phyloP scores from a whole-genome alignment of 306 rosid species.

The Luffa aegyptiaca region DNA sequence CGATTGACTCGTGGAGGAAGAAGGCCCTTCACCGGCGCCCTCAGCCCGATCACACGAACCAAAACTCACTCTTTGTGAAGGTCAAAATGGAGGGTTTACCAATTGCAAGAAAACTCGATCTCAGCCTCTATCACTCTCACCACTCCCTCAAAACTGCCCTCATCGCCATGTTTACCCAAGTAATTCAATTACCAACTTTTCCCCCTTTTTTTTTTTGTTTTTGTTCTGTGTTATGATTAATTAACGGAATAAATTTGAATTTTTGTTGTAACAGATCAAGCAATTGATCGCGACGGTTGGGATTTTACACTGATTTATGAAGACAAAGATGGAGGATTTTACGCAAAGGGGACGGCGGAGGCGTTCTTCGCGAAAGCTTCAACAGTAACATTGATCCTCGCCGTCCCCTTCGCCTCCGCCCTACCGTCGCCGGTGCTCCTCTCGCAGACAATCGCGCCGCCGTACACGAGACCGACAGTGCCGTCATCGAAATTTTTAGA shows the following conservation, averaged over 20 bases:
- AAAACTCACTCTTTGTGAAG: constrained; percentile 41
- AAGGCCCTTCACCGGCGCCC: constrained; percentile 26
- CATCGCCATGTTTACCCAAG: constrained; percentile 49
- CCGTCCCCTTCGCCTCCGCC: too few relatives aligned
- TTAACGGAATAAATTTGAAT: too few relatives aligned
- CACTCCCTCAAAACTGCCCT: constrained; percentile 35
- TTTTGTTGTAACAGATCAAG: constrained; percentile 11
- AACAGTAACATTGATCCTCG: too few relatives aligned
- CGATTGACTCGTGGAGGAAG: constrained; percentile 65
- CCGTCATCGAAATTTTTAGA: too few relatives aligned
- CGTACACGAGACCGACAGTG: too few relatives aligned
- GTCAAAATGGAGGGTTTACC: constrained; percentile 81
- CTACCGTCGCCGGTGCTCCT: too few relatives aligned
- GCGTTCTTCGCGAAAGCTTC: too few relatives aligned
- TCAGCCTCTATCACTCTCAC: constrained; percentile 39
- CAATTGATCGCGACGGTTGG: constrained; percentile 13
- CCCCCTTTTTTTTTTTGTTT: too few relatives aligned
- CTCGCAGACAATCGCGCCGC: too few relatives aligned
- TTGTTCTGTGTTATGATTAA: too few relatives aligned
- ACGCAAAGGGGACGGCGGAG: too few relatives aligned
- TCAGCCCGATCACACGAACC: constrained; percentile 4
- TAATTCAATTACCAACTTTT: constrained; percentile 12
- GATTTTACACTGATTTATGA: constrained; percentile 39
- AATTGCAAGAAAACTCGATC: constrained; percentile 51
- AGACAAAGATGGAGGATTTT: constrained; percentile 52